Base-by-base conservation (phyloP, 495 filamentous ascomycete species). In the Penicillium angulare region DNA sequence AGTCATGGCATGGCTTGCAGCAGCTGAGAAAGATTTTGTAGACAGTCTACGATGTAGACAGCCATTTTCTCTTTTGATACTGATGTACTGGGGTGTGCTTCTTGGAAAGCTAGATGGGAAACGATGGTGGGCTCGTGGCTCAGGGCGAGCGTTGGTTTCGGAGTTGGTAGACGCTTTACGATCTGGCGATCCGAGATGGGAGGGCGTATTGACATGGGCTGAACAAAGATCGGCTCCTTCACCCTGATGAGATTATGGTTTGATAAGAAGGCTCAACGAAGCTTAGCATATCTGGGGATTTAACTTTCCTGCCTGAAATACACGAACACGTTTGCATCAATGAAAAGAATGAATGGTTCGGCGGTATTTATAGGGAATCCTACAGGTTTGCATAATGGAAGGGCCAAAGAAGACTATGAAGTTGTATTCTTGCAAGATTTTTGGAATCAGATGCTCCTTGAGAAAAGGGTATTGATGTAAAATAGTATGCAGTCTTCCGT, bases 81-180 rank as follows among this genome's bases (percentile, higher is more conserved):
- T 69, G 4, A 60, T 57, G 41, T 47, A 65, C 32, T 69, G 66
- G 66, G 66, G 61, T 5, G 52, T 65, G 7, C 45, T 69, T 8
- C 35, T 69, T 10, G 43, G 18, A 9, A 43, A 60, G 17, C 46
- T 69, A 2, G 60, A 64, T 47, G 57, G 49, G 3, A 24, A 53
- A 16, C 35, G 54, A 3, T 69, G 66, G 66, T 69, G 66, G 64
- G 66, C 66, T 5, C 49, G 43, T 7, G 47, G 55, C 36, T 46
- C 58, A 1, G 64, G 64, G 1, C 50, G 36, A 40, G 66, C 55
- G 1, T 41, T 67, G 18, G 50, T 67, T 0, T 41, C 50, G 3
- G 64, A 69, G 41, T 35, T 69, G 27, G 27, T 57, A 7, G 20
- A 22, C 7, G 47, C 26, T 20, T 10, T 64, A 16, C 40, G 34